phyloP scores from a whole-genome alignment of 257 asterid species.

The Nyctanthes arbortristis region DNA sequence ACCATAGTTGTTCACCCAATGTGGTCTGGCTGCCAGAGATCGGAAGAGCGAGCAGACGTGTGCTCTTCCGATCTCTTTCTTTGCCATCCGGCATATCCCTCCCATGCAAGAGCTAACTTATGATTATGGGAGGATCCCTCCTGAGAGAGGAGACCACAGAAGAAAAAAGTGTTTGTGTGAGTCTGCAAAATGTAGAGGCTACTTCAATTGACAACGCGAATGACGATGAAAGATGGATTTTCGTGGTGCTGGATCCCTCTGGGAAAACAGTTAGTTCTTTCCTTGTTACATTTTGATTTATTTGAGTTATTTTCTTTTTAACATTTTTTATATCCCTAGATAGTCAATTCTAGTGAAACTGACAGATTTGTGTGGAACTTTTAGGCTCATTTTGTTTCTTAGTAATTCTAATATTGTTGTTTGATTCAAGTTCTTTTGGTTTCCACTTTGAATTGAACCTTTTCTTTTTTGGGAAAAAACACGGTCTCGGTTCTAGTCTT shows the following conservation, averaged over 20 bases:
- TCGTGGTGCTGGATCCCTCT: neutral
- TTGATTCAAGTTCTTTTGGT: no score
- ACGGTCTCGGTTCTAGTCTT: no score
- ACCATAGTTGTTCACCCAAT: conserved; percentile 53
- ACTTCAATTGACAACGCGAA: conserved; percentile 29
- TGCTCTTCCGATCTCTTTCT: conserved; percentile 44
- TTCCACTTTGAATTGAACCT: no score
- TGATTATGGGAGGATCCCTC: conserved; percentile 45
- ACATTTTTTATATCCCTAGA: no score
- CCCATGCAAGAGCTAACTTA: conserved; percentile 51
- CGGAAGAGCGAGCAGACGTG: conserved; percentile 33
- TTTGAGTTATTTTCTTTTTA: no score
- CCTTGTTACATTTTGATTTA: no score
- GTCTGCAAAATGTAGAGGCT: conserved; percentile 42
- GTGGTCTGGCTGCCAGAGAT: conserved; percentile 50
- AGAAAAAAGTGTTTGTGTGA: conserved; percentile 51
- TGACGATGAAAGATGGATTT: neutral
- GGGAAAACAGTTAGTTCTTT: conserved; percentile 1
- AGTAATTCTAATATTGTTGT: no score
- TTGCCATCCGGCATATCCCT: conserved; percentile 45
- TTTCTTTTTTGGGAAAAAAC: no score
- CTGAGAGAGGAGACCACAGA: conserved; percentile 37
- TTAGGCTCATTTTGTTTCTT: no score
- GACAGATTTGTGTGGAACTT: no score
- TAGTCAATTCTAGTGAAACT: no score